A percentile compares a stretch with the other conserved stretches of the same genome.
Evolutionary conservation across 2,329 filamentous ascomycete genomes (phyloP).

Genomic region (Botrytis sinoallii): DNA sequence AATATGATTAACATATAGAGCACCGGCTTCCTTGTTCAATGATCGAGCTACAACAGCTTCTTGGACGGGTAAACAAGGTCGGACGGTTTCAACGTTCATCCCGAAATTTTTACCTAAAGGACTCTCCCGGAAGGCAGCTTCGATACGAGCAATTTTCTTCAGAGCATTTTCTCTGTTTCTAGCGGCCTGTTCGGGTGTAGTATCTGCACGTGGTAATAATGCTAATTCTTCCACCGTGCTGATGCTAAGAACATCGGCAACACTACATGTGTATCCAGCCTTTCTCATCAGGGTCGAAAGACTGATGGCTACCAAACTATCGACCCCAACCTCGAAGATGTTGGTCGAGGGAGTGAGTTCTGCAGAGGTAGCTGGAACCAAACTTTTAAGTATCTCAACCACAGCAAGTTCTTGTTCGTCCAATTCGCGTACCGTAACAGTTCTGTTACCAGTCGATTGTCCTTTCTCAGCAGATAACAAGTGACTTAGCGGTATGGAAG

Average conservation of each 20-base stretch:
- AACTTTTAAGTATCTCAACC: conserved; percentile 10
- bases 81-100: not conserved
- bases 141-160: not conserved
- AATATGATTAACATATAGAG: conserved; percentile 37
- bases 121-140: not conserved
- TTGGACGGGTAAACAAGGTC: conserved; percentile 39
- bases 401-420: conserved; percentile 1
- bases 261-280: not conserved
- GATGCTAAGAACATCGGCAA: conserved; percentile 3
- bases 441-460: not conserved
- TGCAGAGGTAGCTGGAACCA: not conserved
- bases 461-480: not conserved
- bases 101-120: not conserved
- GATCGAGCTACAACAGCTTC: conserved; percentile 40
- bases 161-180: not conserved
- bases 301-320: conserved; percentile 7
- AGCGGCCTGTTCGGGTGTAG: not conserved
- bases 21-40: conserved; percentile 30
- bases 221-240: conserved; percentile 2
- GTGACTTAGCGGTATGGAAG: not conserved
- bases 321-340: conserved; percentile 4
- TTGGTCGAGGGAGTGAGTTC: not conserved
- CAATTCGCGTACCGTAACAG: not conserved
- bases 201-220: not conserved
- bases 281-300: conserved; percentile 2